Percentiles rank a stretch among this genome's conserved stretches.
Evolutionary conservation across 2,329 filamentous ascomycete genomes (phyloP).

Genomic region (Dissoconium aciculare): DNA sequence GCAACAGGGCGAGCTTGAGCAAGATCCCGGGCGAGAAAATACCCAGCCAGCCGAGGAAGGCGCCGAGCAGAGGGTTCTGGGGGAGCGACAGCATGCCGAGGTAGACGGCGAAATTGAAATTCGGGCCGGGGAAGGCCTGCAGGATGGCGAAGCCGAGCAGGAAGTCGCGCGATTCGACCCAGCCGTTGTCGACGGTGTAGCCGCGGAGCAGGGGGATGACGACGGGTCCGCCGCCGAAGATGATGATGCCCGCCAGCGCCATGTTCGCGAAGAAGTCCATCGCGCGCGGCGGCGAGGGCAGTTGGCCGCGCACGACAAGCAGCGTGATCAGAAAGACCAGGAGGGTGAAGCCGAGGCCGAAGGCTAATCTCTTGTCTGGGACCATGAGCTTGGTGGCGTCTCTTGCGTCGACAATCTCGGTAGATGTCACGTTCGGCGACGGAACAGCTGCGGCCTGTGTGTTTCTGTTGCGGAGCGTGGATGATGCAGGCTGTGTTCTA

Average conservation of each 20-base stretch:
- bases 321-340: constrained; percentile 41
- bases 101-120: constrained; percentile 39
- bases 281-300: constrained; percentile 29
- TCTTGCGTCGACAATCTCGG: constrained; percentile 11
- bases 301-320: constrained; percentile 34
- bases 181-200: constrained; percentile 48
- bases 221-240: constrained; percentile 33
- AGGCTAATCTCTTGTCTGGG: background rate
- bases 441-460: background rate
- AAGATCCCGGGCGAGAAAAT: constrained; percentile 30
- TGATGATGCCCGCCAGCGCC: constrained; percentile 54
- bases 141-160: constrained; percentile 57
- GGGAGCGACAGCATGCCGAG: constrained; percentile 26
- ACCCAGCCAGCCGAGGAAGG: constrained; percentile 25
- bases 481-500: background rate
- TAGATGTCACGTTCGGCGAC: background rate
- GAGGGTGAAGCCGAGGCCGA: constrained; percentile 27
- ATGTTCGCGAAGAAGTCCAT: constrained; percentile 54
- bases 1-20: constrained; percentile 25
- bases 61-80: constrained; percentile 22
- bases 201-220: constrained; percentile 31
- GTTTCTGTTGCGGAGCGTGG: background rate
- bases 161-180: constrained; percentile 57
- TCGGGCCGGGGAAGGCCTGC: constrained; percentile 53
- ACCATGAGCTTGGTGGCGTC: constrained; percentile 25